Evolutionary conservation across 164 flowering plant genomes (phyloP).

Genomic region (Liquidambar formosana): DNA sequence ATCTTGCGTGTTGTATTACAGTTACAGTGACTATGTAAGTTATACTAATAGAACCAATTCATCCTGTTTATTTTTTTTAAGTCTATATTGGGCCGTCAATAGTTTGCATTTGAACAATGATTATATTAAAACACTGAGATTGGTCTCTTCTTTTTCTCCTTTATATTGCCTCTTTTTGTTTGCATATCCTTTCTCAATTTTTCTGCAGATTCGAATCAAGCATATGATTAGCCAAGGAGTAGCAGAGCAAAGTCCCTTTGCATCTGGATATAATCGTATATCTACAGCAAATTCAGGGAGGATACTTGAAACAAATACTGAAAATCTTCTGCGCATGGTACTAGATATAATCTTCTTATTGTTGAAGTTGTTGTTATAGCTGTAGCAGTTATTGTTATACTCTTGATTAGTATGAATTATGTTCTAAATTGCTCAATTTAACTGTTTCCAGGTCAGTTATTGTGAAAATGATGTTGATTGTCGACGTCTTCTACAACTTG

Average conservation of each 20-base stretch:
- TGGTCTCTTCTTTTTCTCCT: constrained; percentile 2
- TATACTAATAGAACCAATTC: background rate
- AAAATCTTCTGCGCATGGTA: constrained; percentile 92
- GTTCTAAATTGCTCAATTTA: constrained; percentile 1
- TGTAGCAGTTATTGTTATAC: background rate
- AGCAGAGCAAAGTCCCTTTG: constrained; percentile 65
- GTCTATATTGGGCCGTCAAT: background rate
- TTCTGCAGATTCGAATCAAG: constrained; percentile 80
- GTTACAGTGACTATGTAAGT: constrained; percentile 94
- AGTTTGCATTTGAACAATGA: background rate
- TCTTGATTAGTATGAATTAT: constrained; percentile 3
- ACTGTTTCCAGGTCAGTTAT: constrained; percentile 76
- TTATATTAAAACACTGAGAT: background rate
- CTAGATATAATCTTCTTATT: constrained; percentile 4
- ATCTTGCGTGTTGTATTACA: constrained; percentile 93
- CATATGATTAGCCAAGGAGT: constrained; percentile 91
- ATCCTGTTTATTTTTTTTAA: background rate
- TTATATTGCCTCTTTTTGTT: background rate
- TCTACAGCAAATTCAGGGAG: constrained; percentile 54
- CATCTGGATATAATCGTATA: constrained; percentile 44
- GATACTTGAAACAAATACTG: constrained; percentile 77
- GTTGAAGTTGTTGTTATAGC: no score
- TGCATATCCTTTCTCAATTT: background rate
- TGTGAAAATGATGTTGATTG: constrained; percentile 97
- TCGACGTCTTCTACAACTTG: constrained; percentile 82